Evolutionary conservation across 352 stramenopile genomes (phyloP), one percentile per base, ranked within the genome.

Genomic region (Globisporangium emineosum): DNA sequence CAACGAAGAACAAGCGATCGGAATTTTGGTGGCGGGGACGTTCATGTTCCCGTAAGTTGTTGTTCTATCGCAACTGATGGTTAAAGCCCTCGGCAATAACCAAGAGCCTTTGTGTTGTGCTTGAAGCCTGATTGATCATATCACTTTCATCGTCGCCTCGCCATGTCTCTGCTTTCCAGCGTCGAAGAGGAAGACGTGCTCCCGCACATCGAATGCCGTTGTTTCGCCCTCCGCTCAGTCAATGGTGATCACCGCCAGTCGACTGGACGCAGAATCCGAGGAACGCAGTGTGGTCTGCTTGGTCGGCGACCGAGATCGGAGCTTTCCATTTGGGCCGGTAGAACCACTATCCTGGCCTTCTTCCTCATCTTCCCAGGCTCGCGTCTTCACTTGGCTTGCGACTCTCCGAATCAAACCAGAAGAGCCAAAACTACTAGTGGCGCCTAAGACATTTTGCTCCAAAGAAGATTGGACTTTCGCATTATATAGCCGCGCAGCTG

Each of bases 81-180:
- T 17, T 49, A 21, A 27, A n/a, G n/a, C n/a, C n/a, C 32, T 52
- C 7, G 12, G 13, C 45, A n/a, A n/a, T n/a, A n/a, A n/a, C n/a
- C n/a, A n/a, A n/a, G n/a, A n/a, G n/a, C n/a, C n/a, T n/a, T 15
- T 55, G 32, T 33, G 12, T 13, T 54, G 13, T 21, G 9, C 30
- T 2, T 53, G 45, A 3, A 10, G 19, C 2, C 27, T 59, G 60
- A 19, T 32, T 5, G 12, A 25, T 9, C 27, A 91, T 81, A 72
- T 87, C 13, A 6, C 65, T 15, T 89, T 86, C 59, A 57, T 89
- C 7, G 2, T 86, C 10, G 64, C 58, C 27, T 84, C 80, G 0
- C 2, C 90, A 2, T 91, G 81, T 43, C 72, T 93, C 17, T 89
- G 83, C 61, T n/a, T 81, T 89, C 32, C 91, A 93, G 66, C 75